These are phyloP conservation scores for Candida sanyaensis DNA, from an alignment of 1,139 yeast species.

Conservation along the genomic window DNA sequence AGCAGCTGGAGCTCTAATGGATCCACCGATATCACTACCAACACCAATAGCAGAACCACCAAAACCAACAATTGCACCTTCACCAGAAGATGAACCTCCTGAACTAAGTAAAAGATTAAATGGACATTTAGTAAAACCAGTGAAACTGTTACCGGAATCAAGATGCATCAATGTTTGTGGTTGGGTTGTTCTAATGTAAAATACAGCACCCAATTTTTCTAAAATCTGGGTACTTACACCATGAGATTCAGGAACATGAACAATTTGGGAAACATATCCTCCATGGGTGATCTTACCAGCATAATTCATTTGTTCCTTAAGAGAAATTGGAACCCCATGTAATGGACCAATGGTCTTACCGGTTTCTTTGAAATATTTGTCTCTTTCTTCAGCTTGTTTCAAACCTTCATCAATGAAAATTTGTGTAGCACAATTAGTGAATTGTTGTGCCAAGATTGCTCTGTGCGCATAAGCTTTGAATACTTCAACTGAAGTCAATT, in stretches of 20 bases:
- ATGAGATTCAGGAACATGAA: constrained; percentile 42
- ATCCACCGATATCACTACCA: constrained; percentile 63
- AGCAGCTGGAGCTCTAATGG: constrained; percentile 48
- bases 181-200: constrained; percentile 35
- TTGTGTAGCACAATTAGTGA: constrained; percentile 38
- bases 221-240: constrained; percentile 27
- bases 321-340: constrained; percentile 43
- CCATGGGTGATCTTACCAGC: constrained; percentile 61
- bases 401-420: constrained; percentile 37
- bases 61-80: constrained; percentile 35
- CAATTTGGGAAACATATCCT: constrained; percentile 58
- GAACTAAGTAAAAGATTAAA: constrained; percentile 30
- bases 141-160: constrained; percentile 36
- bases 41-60: constrained; percentile 51
- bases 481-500: constrained; percentile 45
- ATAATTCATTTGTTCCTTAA: constrained; percentile 58
- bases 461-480: constrained; percentile 52
- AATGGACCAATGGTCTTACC: constrained; percentile 32
- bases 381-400: constrained; percentile 28
- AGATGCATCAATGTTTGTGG: constrained; percentile 44
- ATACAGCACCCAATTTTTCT: constrained; percentile 32
- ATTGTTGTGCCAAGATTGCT: constrained; percentile 49
- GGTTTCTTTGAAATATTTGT: constrained; percentile 24
- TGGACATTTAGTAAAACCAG: constrained; percentile 36
- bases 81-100: constrained; percentile 43